Conservation (phyloP, 257 asterid species). For the Cruciata laevipes region DNA sequence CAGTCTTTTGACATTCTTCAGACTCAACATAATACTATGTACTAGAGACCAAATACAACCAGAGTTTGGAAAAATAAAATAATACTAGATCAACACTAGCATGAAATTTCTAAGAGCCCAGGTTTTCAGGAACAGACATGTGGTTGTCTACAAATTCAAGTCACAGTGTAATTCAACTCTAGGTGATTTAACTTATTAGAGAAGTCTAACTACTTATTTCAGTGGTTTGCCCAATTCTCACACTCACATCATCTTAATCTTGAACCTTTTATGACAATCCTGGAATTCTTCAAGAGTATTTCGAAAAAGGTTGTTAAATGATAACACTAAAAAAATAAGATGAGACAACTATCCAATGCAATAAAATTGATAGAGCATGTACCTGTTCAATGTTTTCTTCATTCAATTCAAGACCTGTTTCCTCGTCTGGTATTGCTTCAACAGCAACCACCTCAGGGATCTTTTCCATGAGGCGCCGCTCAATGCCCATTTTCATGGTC, state of each 20-base stretch:
- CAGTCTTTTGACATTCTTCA: neutral
- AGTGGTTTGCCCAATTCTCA: too few relatives aligned
- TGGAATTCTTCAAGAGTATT: neutral
- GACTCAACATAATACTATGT: neutral
- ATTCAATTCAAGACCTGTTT: slow-evolving; percentile 89
- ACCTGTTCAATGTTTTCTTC: slow-evolving; percentile 97
- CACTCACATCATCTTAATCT: neutral
- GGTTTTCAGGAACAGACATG: neutral
- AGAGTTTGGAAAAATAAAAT: neutral
- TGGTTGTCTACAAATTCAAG: neutral
- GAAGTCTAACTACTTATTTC: neutral
- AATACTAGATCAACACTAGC: neutral
- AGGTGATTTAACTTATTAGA: neutral
- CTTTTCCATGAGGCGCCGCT: slow-evolving; percentile 87
- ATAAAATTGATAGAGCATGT: slow-evolving; percentile 8
- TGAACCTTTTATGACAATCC: neutral
- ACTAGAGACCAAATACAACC: neutral
- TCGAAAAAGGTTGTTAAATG: too few relatives aligned
- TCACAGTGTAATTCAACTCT: neutral
- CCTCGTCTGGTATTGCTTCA: slow-evolving; percentile 88
- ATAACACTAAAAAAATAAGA: too few relatives aligned
- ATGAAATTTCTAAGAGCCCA: neutral
- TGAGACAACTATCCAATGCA: neutral
- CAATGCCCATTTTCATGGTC: slow-evolving; percentile 97
- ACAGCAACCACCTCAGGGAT: slow-evolving; percentile 90